phyloP scores from a whole-genome alignment of 2,329 filamentous ascomycete species.

The Cordyceps cateniannulata region DNA sequence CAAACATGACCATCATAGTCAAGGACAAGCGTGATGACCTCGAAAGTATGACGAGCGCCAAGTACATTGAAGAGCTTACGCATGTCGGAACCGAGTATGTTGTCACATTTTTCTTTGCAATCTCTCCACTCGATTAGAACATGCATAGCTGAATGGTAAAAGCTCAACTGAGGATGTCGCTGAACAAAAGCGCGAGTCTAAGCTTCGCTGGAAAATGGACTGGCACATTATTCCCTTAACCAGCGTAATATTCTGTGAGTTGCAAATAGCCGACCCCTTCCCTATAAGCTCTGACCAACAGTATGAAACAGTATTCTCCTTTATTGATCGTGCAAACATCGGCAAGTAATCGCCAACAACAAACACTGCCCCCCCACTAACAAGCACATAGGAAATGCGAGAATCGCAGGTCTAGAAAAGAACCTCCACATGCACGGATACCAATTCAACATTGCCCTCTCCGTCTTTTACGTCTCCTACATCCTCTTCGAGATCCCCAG shows the following conservation, averaged over 20 bases:
- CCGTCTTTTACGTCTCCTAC: conserved; percentile 58
- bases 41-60: neutral
- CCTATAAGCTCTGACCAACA: neutral
- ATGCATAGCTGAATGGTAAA: neutral
- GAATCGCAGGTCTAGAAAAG: conserved; percentile 49
- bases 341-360: conserved; percentile 32
- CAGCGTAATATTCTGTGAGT: conserved; percentile 42
- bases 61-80: neutral
- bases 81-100: neutral
- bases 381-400: conserved; percentile 44
- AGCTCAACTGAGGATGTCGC: neutral
- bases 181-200: neutral
- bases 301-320: conserved; percentile 44
- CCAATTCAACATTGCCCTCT: conserved; percentile 57
- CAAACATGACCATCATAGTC: neutral
- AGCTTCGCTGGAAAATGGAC: conserved; percentile 50
- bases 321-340: conserved; percentile 62
- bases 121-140: neutral
- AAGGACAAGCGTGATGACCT: neutral
- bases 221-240: conserved; percentile 53
- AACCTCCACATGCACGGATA: conserved; percentile 48
- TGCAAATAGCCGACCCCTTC: no score
- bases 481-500: conserved; percentile 59
- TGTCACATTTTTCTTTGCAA: neutral
- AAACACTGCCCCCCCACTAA: neutral